phyloP scores from a whole-genome alignment of 805 yeast genomes.

The Ogataea chonburiensis region DNA sequence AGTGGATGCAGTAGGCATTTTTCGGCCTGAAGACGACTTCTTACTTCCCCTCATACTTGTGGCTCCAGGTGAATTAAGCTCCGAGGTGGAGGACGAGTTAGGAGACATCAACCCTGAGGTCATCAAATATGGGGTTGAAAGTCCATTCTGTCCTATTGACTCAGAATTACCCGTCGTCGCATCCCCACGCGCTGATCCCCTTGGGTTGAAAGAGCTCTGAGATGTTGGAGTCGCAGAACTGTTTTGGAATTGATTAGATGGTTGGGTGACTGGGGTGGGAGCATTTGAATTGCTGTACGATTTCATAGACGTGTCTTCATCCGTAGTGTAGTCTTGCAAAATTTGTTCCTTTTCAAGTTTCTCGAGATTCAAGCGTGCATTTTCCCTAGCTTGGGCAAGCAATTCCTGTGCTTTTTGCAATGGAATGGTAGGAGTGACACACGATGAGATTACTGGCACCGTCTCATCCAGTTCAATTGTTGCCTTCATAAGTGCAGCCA shows the following conservation, averaged over 20 bases:
- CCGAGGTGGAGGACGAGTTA: slow-evolving; percentile 30
- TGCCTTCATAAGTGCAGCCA: slow-evolving; percentile 91
- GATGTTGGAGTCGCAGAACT: slow-evolving; percentile 34
- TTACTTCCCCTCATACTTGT: slow-evolving; percentile 7
- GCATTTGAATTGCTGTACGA: slow-evolving; percentile 18
- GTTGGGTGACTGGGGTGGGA: slow-evolving; percentile 24
- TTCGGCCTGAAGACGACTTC: slow-evolving; percentile 15
- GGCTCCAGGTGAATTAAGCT: slow-evolving; percentile 15
- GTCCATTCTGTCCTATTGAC: slow-evolving; percentile 40
- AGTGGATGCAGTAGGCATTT: slow-evolving; percentile 25
- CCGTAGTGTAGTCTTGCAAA: slow-evolving; percentile 16
- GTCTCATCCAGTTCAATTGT: slow-evolving; percentile 94
- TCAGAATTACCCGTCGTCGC: slow-evolving; percentile 37
- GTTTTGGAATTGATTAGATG: slow-evolving; percentile 22
- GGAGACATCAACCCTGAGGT: slow-evolving; percentile 65
- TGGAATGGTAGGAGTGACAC: slow-evolving; percentile 93
- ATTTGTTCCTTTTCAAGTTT: slow-evolving; percentile 39
- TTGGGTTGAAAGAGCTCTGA: slow-evolving; percentile 19
- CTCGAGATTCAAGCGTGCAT: slow-evolving; percentile 53
- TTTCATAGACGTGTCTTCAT: slow-evolving; percentile 19
- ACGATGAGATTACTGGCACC: slow-evolving; percentile 88
- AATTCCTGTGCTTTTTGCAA: slow-evolving; percentile 83
- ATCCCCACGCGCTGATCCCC: slow-evolving; percentile 34
- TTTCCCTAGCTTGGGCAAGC: slow-evolving; percentile 78
- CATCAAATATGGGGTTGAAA: slow-evolving; percentile 65